A percentile compares a stretch with the other conserved stretches of the same genome.
Conservation (phyloP, 352 stramenopile genomes). For the Globisporangium rhizosaccharum region DNA sequence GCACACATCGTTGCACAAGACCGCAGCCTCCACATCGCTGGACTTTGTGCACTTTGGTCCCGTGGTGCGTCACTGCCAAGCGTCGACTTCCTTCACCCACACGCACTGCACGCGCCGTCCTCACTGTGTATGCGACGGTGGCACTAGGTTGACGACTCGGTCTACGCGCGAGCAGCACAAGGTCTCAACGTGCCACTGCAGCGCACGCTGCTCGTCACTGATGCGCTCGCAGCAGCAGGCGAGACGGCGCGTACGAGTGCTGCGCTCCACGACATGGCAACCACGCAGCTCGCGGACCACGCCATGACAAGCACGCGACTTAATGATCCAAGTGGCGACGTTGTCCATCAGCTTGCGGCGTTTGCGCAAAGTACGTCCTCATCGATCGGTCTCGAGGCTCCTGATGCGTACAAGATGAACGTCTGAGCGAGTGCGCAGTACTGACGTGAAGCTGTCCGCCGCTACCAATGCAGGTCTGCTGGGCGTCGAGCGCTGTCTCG, state of each 20-base stretch:
- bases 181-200: constrained; percentile 18
- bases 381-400: not conserved
- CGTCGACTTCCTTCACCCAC: not conserved
- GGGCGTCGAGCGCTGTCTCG: too few relatives aligned
- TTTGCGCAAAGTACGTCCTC: constrained; percentile 1
- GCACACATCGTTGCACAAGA: too few relatives aligned
- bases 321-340: too few relatives aligned
- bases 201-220: constrained; percentile 27
- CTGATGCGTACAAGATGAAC: constrained; percentile 1
- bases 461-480: too few relatives aligned
- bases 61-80: not conserved
- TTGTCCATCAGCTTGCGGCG: not conserved
- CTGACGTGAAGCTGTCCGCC: too few relatives aligned
- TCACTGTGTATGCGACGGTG: not conserved
- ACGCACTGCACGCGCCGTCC: not conserved
- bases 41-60: constrained; percentile 6
- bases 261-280: not conserved
- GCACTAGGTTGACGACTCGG: constrained; percentile 8
- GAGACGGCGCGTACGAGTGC: too few relatives aligned
- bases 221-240: not conserved
- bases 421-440: too few relatives aligned
- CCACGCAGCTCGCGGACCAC: not conserved
- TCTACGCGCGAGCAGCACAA: constrained; percentile 16
- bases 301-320: not conserved
- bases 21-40: not conserved